Evolutionary conservation across 352 stramenopile species (phyloP).

Genomic region (Thalassiosira mediterranea): DNA sequence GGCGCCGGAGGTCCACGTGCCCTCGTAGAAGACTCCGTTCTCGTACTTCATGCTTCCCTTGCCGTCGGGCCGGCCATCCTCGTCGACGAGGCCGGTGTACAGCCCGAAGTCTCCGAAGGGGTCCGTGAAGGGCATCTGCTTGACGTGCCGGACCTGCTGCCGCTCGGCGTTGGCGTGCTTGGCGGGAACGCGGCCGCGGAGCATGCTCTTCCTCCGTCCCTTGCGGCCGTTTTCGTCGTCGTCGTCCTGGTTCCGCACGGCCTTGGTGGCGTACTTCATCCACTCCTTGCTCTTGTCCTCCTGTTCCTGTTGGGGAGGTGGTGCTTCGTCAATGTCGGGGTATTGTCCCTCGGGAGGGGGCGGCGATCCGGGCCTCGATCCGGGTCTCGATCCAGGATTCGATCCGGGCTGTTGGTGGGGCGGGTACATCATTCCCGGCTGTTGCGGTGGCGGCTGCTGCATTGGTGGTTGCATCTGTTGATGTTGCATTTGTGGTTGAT

Average conservation of each 20-base stretch:
- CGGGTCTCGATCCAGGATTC: no score
- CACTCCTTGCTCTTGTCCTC: constrained; percentile 2
- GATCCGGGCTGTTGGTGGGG: no score
- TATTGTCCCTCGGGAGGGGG: no score
- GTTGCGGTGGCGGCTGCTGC: no score
- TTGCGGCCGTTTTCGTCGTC: no score
- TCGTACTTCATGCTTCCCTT: constrained; percentile 64
- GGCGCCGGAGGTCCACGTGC: constrained; percentile 46
- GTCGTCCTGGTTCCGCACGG: background rate
- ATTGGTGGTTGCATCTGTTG: no score
- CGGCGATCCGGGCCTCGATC: no score
- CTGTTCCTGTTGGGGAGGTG: no score
- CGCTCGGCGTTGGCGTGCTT: constrained; percentile 2
- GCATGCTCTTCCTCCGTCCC: constrained; percentile 2
- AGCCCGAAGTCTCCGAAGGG: constrained; percentile 48
- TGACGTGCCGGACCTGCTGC: constrained; percentile 25
- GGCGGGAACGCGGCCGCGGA: no score
- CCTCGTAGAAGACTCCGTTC: constrained; percentile 58
- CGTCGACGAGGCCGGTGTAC: constrained; percentile 56
- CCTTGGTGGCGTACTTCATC: background rate
- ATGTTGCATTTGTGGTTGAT: no score
- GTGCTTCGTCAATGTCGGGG: no score
- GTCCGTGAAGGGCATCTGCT: constrained; percentile 59
- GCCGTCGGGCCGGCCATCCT: constrained; percentile 36
- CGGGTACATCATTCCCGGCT: no score